Base-by-base conservation (phyloP, 2,329 filamentous ascomycete species). In the Triangularia verruculosa region DNA sequence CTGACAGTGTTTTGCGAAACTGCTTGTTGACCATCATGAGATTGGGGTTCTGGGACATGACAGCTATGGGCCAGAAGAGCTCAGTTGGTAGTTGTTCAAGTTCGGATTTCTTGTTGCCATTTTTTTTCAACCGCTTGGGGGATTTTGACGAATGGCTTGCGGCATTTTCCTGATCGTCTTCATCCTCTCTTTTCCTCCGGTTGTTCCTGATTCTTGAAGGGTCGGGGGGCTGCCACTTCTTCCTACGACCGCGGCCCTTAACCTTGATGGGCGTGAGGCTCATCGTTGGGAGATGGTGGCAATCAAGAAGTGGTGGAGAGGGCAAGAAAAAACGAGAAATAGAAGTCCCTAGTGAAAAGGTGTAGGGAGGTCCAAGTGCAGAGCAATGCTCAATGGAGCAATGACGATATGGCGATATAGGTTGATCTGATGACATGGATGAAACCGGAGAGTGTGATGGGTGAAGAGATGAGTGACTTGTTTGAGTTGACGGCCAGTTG, bases 51-150 rank as follows among this genome's bases (percentile, higher is more conserved):
- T 74, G 70, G 57, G 82, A 84, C 59, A 80, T 72, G 66, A 82
- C 72, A 61, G 85, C 79, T 56, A 87, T 84, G 30, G 66, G 75
- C 69, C 86, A 82, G 12, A 86, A 76, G 24, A 86, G 74, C 70
- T 86, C 84, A 6, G 79, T 70, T 0, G 84, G 84, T 8, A 86
- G 73, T 12, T 71, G 67, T 65, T 72, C 74, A 52, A 79, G 20
- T 13, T 2, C 65, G 12, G 57, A 58, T 57, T 24, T 70, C 66
- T 1, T 73, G 71, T 52, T 8, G n/a, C 17, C 32, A 6, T 20
- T 5, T 4, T 6, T 13, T 22, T 8, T 62, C 25, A 17, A 63
- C 69, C 25, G 68, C 70, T 13, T 68, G 68, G 59, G 61, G 70
- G 47, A 61, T 59, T 59, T 63, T 66, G 62, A 61, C 27, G 11